Evolutionary conservation across 2,329 filamentous ascomycete genomes (phyloP).

Genomic region (Scopulariopsis brevicaulis): DNA sequence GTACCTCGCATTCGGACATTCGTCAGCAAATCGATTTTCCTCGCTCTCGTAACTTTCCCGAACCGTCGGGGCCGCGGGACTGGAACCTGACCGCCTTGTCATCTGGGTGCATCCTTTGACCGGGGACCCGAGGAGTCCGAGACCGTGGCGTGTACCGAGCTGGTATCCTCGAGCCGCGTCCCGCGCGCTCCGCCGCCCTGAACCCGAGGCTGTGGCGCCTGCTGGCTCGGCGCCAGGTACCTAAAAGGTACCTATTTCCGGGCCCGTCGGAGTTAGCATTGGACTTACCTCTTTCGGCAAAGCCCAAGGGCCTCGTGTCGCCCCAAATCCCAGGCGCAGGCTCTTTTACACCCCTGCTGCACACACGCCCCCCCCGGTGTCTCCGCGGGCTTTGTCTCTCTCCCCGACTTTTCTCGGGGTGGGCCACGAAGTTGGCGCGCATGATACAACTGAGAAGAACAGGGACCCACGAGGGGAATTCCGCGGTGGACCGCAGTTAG

Average conservation of each 20-base stretch:
- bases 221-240: neutral
- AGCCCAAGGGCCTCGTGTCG: neutral
- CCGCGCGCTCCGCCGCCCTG: neutral
- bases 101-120: neutral
- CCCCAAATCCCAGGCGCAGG: neutral
- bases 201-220: neutral
- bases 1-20: constrained; percentile 1
- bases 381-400: too few relatives aligned
- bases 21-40: neutral
- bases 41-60: neutral
- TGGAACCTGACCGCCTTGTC: neutral
- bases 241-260: neutral
- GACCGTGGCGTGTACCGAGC: neutral
- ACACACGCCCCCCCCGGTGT: neutral
- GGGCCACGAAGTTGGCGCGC: too few relatives aligned
- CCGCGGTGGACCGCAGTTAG: neutral
- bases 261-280: neutral
- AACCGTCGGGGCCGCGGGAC: neutral
- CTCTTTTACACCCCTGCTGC: neutral
- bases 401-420: too few relatives aligned
- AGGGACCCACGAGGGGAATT: neutral
- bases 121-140: neutral
- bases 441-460: too few relatives aligned
- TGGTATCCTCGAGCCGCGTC: neutral
- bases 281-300: neutral